Evolutionary conservation across 805 yeast genomes (phyloP).

Genomic region (Ogataea pilisensis): DNA sequence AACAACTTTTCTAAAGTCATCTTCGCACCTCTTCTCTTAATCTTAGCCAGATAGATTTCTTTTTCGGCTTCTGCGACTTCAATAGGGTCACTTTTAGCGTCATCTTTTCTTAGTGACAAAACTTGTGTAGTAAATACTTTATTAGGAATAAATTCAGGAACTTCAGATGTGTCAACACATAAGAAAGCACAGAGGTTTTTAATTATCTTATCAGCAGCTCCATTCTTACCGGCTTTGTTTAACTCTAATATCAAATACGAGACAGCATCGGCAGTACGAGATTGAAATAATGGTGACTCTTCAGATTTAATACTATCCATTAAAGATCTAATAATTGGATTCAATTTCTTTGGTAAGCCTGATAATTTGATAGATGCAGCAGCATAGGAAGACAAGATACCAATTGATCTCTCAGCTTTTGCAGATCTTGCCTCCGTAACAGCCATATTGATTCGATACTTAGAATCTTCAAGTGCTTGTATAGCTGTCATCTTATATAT

Average conservation of each 20-base stretch:
- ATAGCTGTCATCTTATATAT: slow-evolving; percentile 66
- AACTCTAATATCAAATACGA: slow-evolving; percentile 61
- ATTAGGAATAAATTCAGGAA: slow-evolving; percentile 82
- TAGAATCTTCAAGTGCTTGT: slow-evolving; percentile 75
- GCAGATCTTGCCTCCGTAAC: slow-evolving; percentile 64
- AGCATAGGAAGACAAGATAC: slow-evolving; percentile 73
- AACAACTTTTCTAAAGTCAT: slow-evolving; percentile 62
- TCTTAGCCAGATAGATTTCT: slow-evolving; percentile 67
- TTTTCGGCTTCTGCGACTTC: slow-evolving; percentile 57
- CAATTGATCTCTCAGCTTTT: slow-evolving; percentile 44
- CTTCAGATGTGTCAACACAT: slow-evolving; percentile 94
- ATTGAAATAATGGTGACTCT: slow-evolving; percentile 60
- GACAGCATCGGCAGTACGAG: slow-evolving; percentile 65
- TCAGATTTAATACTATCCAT: slow-evolving; percentile 92
- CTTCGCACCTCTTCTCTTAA: slow-evolving; percentile 83
- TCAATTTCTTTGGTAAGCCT: slow-evolving; percentile 80
- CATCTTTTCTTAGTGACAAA: slow-evolving; percentile 76
- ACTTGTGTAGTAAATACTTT: slow-evolving; percentile 49
- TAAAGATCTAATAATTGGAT: slow-evolving; percentile 80
- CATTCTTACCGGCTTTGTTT: slow-evolving; percentile 50
- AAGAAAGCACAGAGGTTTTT: slow-evolving; percentile 88
- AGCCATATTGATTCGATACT: slow-evolving; percentile 59
- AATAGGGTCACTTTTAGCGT: slow-evolving; percentile 55
- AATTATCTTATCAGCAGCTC: slow-evolving; percentile 82
- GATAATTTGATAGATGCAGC: slow-evolving; percentile 62